Evolutionary conservation across 305 asterid genomes (phyloP).

Genomic region (Coffea humblotiana): DNA sequence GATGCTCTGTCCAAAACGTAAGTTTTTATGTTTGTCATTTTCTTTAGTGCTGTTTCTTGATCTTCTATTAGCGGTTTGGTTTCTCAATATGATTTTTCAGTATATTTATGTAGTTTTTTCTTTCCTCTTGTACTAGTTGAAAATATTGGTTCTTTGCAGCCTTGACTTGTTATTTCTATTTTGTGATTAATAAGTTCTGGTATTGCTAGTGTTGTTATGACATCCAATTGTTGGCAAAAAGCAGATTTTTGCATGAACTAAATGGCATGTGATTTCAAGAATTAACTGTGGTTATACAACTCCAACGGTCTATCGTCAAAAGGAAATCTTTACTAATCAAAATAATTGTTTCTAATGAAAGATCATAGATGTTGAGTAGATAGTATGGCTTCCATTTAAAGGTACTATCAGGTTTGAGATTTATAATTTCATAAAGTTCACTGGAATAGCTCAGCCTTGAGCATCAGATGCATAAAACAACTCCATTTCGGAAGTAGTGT

Average conservation of each 20-base stretch:
- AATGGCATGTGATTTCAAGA: not conserved
- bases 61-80: not conserved
- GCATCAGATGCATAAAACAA: too few relatives aligned
- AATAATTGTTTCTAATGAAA: too few relatives aligned
- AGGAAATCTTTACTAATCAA: too few relatives aligned
- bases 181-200: too few relatives aligned
- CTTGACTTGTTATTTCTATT: too few relatives aligned
- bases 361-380: too few relatives aligned
- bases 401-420: too few relatives aligned
- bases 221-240: not conserved
- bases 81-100: not conserved
- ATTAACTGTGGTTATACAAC: not conserved
- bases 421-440: too few relatives aligned
- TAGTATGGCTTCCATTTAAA: too few relatives aligned
- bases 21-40: conserved; percentile 8
- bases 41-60: not conserved
- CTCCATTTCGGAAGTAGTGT: too few relatives aligned
- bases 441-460: too few relatives aligned
- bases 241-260: not conserved
- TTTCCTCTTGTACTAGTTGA: not conserved
- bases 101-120: not conserved
- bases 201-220: not conserved
- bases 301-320: not conserved
- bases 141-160: not conserved
- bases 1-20: conserved; percentile 92